Evolutionary conservation across 371 early-diverging fungal genomes (phyloP), one percentile per base, ranked within the genome.

Genomic region (Polyrhizophydium stewartii): DNA sequence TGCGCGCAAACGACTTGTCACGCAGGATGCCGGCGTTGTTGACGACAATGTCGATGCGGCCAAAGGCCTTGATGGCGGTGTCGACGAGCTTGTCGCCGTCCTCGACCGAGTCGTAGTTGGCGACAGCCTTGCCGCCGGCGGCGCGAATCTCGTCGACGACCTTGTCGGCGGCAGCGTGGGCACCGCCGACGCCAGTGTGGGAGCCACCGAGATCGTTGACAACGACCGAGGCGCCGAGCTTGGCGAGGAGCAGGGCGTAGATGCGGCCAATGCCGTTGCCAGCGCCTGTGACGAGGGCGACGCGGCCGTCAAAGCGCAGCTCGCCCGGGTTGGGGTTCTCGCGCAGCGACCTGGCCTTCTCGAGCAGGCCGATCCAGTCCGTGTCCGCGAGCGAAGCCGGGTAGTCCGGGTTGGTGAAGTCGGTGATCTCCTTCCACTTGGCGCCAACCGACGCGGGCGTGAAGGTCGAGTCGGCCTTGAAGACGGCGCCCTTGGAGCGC

Each of bases 211-310:
- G 82, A 65, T 96, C 97, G 70, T 96, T 96, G 45, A 96, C 92
- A 19, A 96, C 93, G 38, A 87, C 86, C 17, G 66, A 64, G 51
- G 91, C 87, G n/a, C 79, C 79, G 45, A 89, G 78, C 67, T 85
- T 89, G 55, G 85, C 92, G 62, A 97, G 86, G 58, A 92, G 71
- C 33, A 84, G 77, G 24, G 97, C 93, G 70, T 97, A 94, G 1
- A 89, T 90, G 33, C 88, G 79, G 59, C 96, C 96, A 62, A 97
- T 81, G 3, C 96, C 96, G 61, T 78, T 85, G 46, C 97, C 97
- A 37, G 97, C 95, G 47, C 97, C 97, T 32, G 97, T 91, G 31
- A 97, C 87, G 52, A 97, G 58, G 24, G 84, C 96, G 24, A 94
- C 95, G 62, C 84, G 78, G 58, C 90, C 93, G 65, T 93, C 90